phyloP scores from a whole-genome alignment of 2,329 filamentous ascomycete genomes.

The Diaporthe australafricana region DNA sequence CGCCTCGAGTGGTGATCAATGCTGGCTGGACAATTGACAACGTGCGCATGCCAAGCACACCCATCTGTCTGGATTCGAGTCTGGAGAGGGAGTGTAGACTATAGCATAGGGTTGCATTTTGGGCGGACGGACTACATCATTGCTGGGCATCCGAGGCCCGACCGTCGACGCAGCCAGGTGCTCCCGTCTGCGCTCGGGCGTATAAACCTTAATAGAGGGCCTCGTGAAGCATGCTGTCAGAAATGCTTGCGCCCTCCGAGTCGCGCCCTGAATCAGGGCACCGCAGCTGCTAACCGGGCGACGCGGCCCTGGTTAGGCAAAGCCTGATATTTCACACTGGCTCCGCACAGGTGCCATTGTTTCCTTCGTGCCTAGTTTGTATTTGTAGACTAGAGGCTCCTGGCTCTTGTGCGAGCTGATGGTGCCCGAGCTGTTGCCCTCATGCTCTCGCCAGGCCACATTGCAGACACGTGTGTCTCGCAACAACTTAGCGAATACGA shows the following conservation, averaged over 20 bases:
- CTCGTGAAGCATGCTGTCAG: not conserved
- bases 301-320: not conserved
- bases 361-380: not conserved
- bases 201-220: conserved; percentile 21
- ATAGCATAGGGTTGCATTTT: conserved; percentile 18
- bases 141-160: conserved; percentile 16
- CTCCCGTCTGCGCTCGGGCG: not conserved
- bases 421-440: not conserved
- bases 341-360: not conserved
- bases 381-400: conserved; percentile 9
- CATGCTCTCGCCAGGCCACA: not conserved
- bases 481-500: conserved; percentile 10
- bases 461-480: conserved; percentile 16
- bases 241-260: conserved; percentile 14
- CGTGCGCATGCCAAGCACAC: conserved; percentile 1
- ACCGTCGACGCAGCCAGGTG: not conserved
- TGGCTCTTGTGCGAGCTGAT: not conserved
- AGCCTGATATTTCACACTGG: not conserved
- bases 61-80: not conserved
- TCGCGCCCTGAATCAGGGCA: conserved; percentile 20
- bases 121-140: not conserved
- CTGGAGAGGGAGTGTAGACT: not conserved
- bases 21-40: conserved; percentile 11
- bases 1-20: not conserved
- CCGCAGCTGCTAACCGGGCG: not conserved